phyloP scores from a whole-genome alignment of 345 rosid genomes.

The Iberis pinnata region DNA sequence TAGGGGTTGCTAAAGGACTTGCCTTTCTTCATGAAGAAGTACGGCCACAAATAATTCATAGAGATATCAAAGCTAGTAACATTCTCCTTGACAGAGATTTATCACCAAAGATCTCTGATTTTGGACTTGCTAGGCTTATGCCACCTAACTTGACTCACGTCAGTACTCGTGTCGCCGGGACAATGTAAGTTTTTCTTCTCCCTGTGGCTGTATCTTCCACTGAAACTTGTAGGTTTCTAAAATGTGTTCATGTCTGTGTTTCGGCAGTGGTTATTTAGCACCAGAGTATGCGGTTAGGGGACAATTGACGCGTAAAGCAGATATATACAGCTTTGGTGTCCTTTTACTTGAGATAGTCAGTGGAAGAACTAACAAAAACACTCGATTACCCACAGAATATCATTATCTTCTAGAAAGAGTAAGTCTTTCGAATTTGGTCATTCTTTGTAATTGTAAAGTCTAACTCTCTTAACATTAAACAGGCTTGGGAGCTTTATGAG shows the following conservation, averaged over 20 bases:
- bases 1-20: slow-evolving; percentile 80
- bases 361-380: slow-evolving; percentile 82
- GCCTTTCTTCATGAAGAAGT: slow-evolving; percentile 88
- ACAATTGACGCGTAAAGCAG: slow-evolving; percentile 85
- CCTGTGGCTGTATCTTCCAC: not conserved
- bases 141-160: slow-evolving; percentile 82
- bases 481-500: slow-evolving; percentile 87
- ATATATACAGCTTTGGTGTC: slow-evolving; percentile 85
- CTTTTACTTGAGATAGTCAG: slow-evolving; percentile 81
- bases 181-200: slow-evolving; percentile 54
- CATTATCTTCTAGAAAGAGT: slow-evolving; percentile 89
- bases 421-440: slow-evolving; percentile 18
- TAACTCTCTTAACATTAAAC: slow-evolving; percentile 23
- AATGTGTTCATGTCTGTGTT: slow-evolving; percentile 10
- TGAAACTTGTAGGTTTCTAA: slow-evolving; percentile 3
- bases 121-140: slow-evolving; percentile 91
- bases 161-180: slow-evolving; percentile 96
- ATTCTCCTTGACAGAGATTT: slow-evolving; percentile 75
- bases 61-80: slow-evolving; percentile 98
- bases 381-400: slow-evolving; percentile 57
- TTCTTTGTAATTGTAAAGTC: not conserved
- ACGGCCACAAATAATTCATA: slow-evolving; percentile 66
- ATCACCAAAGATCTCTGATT: slow-evolving; percentile 84
- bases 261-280: slow-evolving; percentile 84
- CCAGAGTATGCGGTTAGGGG: slow-evolving; percentile 98